phyloP scores from a whole-genome alignment of 108 stramenopile species.

The Skeletonema grethae region DNA sequence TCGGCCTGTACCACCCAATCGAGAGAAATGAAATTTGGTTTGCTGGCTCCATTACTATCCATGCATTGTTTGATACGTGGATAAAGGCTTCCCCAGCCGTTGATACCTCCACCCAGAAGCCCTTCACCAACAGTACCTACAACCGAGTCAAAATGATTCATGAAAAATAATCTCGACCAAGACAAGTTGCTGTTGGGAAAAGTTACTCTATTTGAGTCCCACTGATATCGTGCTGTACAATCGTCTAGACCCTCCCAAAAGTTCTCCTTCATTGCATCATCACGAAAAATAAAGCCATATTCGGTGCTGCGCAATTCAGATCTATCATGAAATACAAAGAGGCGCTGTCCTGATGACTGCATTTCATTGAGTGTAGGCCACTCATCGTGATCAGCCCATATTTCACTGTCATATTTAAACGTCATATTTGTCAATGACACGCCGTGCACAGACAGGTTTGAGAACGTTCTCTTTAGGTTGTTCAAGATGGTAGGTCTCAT shows the following conservation, averaged over 20 bases:
- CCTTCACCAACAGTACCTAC: slow-evolving; percentile 2
- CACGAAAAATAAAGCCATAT: slow-evolving; percentile 26
- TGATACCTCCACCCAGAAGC: slow-evolving; percentile 31
- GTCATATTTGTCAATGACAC: slow-evolving; percentile 24
- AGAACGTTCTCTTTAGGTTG: slow-evolving; percentile 4
- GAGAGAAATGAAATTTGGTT: slow-evolving; percentile 37
- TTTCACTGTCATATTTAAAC: slow-evolving; percentile 16
- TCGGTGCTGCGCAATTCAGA: slow-evolving; percentile 6
- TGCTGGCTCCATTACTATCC: slow-evolving; percentile 20
- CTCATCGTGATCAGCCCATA: slow-evolving; percentile 26
- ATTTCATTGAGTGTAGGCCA: slow-evolving; percentile 38
- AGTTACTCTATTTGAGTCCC: slow-evolving; percentile 20
- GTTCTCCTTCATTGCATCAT: slow-evolving; percentile 25
- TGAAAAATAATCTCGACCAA: slow-evolving; percentile 31
- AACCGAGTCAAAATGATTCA: slow-evolving; percentile 33
- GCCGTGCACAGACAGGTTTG: slow-evolving; percentile 15
- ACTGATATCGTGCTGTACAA: slow-evolving; percentile 15
- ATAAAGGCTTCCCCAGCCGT: slow-evolving; percentile 38
- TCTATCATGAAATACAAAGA: slow-evolving; percentile 24
- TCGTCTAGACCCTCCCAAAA: slow-evolving; percentile 22
- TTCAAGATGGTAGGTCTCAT: slow-evolving; percentile 17
- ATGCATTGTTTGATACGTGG: slow-evolving; percentile 29
- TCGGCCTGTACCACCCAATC: slow-evolving; percentile 24
- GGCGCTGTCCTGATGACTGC: slow-evolving; percentile 19
- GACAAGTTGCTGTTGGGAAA: slow-evolving; percentile 7